Evolutionary conservation across 306 rosid genomes (phyloP).

Genomic region (Castanea crenata): DNA sequence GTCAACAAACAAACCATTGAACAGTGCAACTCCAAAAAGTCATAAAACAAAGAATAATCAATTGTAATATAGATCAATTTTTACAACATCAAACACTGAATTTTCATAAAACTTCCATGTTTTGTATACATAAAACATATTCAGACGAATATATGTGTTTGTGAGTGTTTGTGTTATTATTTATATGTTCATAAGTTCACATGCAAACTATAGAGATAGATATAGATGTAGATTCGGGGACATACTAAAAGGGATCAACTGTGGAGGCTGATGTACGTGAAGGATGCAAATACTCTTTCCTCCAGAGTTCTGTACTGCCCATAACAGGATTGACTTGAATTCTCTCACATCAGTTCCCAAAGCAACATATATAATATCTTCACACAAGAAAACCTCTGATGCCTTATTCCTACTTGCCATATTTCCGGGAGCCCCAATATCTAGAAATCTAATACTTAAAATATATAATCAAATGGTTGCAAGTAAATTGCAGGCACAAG

Average conservation of each 20-base stretch:
- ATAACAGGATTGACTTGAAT: slow-evolving; percentile 47
- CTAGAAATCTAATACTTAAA: too few species aligned
- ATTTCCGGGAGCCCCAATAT: slow-evolving; percentile 17
- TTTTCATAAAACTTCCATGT: background rate
- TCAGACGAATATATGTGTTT: too few species aligned
- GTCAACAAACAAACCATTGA: too few species aligned
- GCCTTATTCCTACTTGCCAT: slow-evolving; percentile 41
- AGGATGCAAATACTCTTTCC: slow-evolving; percentile 66
- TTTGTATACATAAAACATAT: background rate
- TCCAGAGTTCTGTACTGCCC: slow-evolving; percentile 77
- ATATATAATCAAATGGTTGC: too few species aligned
- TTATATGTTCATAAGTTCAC: background rate
- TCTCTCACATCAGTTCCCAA: slow-evolving; percentile 66
- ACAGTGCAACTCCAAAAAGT: too few species aligned
- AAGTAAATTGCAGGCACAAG: too few species aligned
- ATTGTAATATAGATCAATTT: too few species aligned
- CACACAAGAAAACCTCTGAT: slow-evolving; percentile 1
- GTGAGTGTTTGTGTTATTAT: too few species aligned
- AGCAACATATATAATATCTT: slow-evolving; percentile 63
- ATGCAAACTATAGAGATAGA: too few species aligned
- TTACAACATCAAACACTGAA: too few species aligned
- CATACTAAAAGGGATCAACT: slow-evolving; percentile 79
- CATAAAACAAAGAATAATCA: too few species aligned
- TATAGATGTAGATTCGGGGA: background rate
- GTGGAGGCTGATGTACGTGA: slow-evolving; percentile 65